Conservation (phyloP, 805 yeast species). For the Sungouiozyma intestinalis region DNA sequence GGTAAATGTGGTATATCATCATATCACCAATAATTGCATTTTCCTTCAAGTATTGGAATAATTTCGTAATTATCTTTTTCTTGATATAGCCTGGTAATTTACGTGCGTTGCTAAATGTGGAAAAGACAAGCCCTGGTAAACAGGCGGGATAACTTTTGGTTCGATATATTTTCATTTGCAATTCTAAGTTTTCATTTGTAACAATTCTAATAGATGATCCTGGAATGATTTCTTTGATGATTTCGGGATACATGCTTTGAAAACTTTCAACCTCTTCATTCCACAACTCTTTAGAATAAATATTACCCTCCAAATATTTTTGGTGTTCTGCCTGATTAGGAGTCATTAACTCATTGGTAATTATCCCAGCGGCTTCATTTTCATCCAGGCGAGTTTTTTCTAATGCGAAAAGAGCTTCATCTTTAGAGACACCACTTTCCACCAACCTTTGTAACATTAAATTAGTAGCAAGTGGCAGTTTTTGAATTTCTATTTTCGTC, state of each 20-base stretch:
- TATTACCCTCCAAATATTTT: slow-evolving; percentile 5
- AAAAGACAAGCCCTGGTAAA: slow-evolving; percentile 59
- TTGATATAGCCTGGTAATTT: slow-evolving; percentile 64
- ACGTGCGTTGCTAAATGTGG: slow-evolving; percentile 32
- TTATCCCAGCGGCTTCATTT: slow-evolving; percentile 37
- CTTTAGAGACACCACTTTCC: slow-evolving; percentile 62
- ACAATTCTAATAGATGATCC: slow-evolving; percentile 24
- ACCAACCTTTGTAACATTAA: slow-evolving; percentile 46
- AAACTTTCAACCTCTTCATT: slow-evolving; percentile 64
- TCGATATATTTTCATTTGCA: slow-evolving; percentile 33
- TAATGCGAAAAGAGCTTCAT: slow-evolving; percentile 45
- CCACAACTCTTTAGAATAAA: slow-evolving; percentile 47
- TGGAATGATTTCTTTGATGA: slow-evolving; percentile 26
- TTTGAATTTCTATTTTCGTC: slow-evolving; percentile 40
- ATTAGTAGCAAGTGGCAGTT: slow-evolving; percentile 35
- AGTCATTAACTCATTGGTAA: slow-evolving; percentile 33
- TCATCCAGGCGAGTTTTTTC: slow-evolving; percentile 36
- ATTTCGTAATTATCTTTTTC: slow-evolving; percentile 39
- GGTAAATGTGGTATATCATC: slow-evolving; percentile 55
- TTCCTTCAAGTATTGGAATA: slow-evolving; percentile 35
- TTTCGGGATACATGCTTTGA: slow-evolving; percentile 45
- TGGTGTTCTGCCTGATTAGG: background rate
- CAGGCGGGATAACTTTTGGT: slow-evolving; percentile 50
- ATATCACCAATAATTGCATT: slow-evolving; percentile 54
- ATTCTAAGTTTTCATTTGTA: slow-evolving; percentile 26